Base-by-base conservation (phyloP, 305 asterid species). In the Ajuga reptans region DNA sequence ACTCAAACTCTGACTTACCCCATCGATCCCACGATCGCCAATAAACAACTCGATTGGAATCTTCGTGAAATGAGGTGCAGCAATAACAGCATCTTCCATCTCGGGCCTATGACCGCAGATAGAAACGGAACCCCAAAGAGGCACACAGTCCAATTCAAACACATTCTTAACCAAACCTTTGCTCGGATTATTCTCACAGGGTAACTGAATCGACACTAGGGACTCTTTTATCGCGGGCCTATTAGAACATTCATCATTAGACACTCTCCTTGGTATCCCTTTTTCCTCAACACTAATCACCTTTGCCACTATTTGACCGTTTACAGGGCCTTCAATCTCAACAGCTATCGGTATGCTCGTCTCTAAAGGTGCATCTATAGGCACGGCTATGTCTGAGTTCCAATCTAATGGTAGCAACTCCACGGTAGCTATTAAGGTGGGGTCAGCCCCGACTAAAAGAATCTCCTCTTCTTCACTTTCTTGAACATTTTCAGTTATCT, bases 81-180 rank as follows among this genome's bases (percentile, higher is more conserved):
- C 87, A 78, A 50, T 72, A 17, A 85, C 64, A 4, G 97, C 81
- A 74, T 92, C 98, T 80, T 92, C 98, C 97, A 92, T 92, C 78
- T 92, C 98, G 1, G 87, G 89, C 81, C 96, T 84, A 75, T 78
- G 83, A 37, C 98, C 98, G 47, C 86, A 76, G 34, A 88, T 56
- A 4, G 98, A 88, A 6, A 83, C 83, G 6, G 87, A 84, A 57
- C 98, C 98, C 96, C 96, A 92, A n/a, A 92, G 87, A 0, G 98
- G 98, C 63, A 92, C 83, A 42, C 89, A 88, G 21, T 92, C 97
- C 82, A 92, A 79, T 60, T 88, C 94, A 66, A 75, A 88, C 34
- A 92, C 90, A 72, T 88, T 92, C 83, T 80, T 90, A 29, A 82
- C 73, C 33, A 77, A 76, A 27, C 84, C 82, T 79, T 87, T 88